phyloP scores from a whole-genome alignment of 768 basidiomycete species.

The Boletus bicolor region DNA sequence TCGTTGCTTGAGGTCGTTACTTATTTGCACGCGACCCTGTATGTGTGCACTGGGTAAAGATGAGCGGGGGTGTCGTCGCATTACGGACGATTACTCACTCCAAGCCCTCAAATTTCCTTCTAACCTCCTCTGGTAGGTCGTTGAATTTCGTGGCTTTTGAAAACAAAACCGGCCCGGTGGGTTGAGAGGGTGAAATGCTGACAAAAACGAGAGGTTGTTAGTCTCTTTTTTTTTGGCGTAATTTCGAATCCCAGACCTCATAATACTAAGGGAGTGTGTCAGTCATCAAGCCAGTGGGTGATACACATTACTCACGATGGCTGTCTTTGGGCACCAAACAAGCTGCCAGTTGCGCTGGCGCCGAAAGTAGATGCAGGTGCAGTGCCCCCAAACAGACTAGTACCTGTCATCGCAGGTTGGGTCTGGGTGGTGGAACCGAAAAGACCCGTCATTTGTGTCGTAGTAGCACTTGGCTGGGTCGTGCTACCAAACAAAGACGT shows the following conservation, averaged over 20 bases:
- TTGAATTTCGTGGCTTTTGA: slow-evolving; percentile 73
- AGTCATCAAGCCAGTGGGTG: not conserved
- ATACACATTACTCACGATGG: slow-evolving; percentile 24
- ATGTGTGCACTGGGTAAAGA: slow-evolving; percentile 53
- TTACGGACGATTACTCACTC: slow-evolving; percentile 49
- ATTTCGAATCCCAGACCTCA: slow-evolving; percentile 23
- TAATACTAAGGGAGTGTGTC: slow-evolving; percentile 10
- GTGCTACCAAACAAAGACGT: slow-evolving; percentile 29
- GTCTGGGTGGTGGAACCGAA: slow-evolving; percentile 21
- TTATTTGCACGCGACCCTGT: slow-evolving; percentile 76
- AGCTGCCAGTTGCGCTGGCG: slow-evolving; percentile 2
- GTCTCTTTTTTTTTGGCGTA: not conserved
- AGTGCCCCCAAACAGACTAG: slow-evolving; percentile 29
- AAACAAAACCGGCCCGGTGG: slow-evolving; percentile 29
- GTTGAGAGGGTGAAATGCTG: slow-evolving; percentile 31
- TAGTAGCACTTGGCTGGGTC: slow-evolving; percentile 13
- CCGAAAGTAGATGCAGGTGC: slow-evolving; percentile 6
- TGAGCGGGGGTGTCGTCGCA: slow-evolving; percentile 1
- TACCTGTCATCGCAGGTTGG: slow-evolving; percentile 15
- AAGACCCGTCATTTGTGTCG: slow-evolving; percentile 14
- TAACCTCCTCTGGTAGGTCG: slow-evolving; percentile 69
- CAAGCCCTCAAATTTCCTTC: slow-evolving; percentile 60
- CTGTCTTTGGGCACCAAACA: slow-evolving; percentile 33
- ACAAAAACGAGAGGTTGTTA: slow-evolving; percentile 1
- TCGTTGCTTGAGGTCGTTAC: slow-evolving; percentile 72